Evolutionary conservation across 768 basidiomycete species (phyloP), one percentile per base, ranked within the genome.

Genomic region (Hysterangium stoloniferum): DNA sequence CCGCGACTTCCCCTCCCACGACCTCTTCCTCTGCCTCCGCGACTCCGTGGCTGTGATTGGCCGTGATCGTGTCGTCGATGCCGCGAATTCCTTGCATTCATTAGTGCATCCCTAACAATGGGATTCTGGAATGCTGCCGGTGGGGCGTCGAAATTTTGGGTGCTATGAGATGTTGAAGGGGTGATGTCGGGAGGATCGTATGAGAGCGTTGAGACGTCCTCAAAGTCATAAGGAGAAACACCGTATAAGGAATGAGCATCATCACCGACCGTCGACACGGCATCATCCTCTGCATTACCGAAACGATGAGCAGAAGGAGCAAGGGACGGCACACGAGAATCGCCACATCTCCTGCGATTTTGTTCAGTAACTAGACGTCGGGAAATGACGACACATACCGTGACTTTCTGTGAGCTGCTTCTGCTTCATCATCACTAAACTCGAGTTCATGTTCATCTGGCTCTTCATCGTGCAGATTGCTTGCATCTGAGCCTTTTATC

Each of bases 351-450:
- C 54, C 29, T 35, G 22, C 2, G 24, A 25, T 20, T 11, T 34
- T n/a, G 20, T 41, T 25, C 45, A 28, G 17, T 15, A 27, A 13
- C 35, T 29, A 25, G 20, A 9, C 17, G 19, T 12, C 19, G 36
- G 40, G 22, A 38, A 12, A 24, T 28, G 38, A 51, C 29, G 24
- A 4, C 11, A 36, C 36, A 28, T 84, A 86, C 40, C 76, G 59
- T 43, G 69, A 69, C 45, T 76, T 71, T 67, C 77, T 87, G 61
- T 82, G 76, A 25, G 79, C 81, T 15, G 80, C 79, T 64, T 98
- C 95, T 48, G 82, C 76, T 63, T 98, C 95, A 57, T 98, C 95
- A 57, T 98, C 95, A 3, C 88, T 92, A 66, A 94, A 98, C 62
- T 98, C 95, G 27, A 89, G 60, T 61, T 97, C 95, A 49, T 90